A percentile compares a stretch with the other conserved stretches of the same genome.
Evolutionary conservation across 73 alveolate species (phyloP).

Genomic region (Paramecium octaurelia): DNA sequence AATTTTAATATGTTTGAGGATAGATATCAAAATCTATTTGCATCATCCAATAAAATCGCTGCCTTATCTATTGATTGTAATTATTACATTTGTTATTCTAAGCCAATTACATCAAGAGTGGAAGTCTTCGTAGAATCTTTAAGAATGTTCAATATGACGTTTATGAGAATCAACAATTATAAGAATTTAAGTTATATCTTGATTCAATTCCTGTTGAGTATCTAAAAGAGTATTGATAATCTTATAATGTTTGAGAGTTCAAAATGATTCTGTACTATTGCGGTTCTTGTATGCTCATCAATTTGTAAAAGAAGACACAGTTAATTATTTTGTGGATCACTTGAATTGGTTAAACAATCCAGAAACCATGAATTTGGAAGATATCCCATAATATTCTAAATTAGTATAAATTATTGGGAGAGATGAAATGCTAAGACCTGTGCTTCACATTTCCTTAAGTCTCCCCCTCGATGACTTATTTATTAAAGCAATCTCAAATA

Average conservation of each 20-base stretch:
- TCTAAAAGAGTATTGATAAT: not conserved
- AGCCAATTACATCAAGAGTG: not conserved
- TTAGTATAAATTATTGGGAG: not conserved
- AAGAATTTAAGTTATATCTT: not conserved
- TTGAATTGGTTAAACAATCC: constrained; percentile 28
- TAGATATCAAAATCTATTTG: not conserved
- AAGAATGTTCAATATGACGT: not conserved
- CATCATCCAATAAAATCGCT: not conserved
- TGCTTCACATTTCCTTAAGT: not conserved
- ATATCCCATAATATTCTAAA: not conserved
- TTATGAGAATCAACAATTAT: not conserved
- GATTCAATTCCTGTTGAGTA: constrained; percentile 30
- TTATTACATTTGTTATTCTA: not conserved
- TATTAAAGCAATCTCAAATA: not conserved
- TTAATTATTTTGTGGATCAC: not conserved
- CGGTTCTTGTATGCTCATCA: constrained; percentile 29
- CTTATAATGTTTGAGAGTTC: not conserved
- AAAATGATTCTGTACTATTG: not conserved
- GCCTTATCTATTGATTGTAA: not conserved
- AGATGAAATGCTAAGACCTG: constrained; percentile 35
- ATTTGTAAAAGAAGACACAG: not conserved
- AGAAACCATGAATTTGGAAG: not conserved
- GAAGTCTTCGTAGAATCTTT: not conserved
- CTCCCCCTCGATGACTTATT: not conserved
- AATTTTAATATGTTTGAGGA: not conserved